Percentiles rank a stretch among this genome's conserved stretches.
Evolutionary conservation across 192 early-diverging fungal genomes (phyloP).

Genomic region (Podila horticola): DNA sequence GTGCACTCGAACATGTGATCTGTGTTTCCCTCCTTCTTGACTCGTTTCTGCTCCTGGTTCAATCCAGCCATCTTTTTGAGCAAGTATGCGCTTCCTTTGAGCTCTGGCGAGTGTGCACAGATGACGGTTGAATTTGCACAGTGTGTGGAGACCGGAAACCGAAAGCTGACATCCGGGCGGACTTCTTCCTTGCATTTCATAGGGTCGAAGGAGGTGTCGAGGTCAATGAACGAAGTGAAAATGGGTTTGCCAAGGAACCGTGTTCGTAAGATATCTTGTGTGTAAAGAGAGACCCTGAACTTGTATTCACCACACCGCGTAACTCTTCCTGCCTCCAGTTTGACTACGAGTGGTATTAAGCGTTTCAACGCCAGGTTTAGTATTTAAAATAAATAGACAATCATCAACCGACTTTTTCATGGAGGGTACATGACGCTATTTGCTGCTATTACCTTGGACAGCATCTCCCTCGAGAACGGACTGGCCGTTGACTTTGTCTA

Average conservation of each 20-base stretch:
- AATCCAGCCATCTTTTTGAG: constrained; percentile 6
- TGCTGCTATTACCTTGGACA: constrained; percentile 16
- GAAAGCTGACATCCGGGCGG: constrained; percentile 14
- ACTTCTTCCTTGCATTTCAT: background rate
- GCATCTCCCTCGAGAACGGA: constrained; percentile 14
- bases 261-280: constrained; percentile 14
- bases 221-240: constrained; percentile 20
- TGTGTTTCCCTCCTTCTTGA: background rate
- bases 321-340: constrained; percentile 17
- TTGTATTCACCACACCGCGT: constrained; percentile 23
- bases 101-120: constrained; percentile 19
- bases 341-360: background rate
- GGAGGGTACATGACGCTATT: background rate
- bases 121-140: background rate
- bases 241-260: constrained; percentile 1
- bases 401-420: background rate
- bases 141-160: constrained; percentile 10
- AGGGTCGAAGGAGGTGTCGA: constrained; percentile 28
- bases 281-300: constrained; percentile 26
- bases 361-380: background rate
- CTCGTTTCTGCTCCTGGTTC: background rate
- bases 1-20: background rate
- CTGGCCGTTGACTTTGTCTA: constrained; percentile 10
- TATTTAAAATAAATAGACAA: background rate
- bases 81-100: constrained; percentile 16